A percentile compares a stretch with the other conserved stretches of the same genome.
phyloP scores from a whole-genome alignment of 2,329 filamentous ascomycete species.

The Epichloe gansuensis region DNA sequence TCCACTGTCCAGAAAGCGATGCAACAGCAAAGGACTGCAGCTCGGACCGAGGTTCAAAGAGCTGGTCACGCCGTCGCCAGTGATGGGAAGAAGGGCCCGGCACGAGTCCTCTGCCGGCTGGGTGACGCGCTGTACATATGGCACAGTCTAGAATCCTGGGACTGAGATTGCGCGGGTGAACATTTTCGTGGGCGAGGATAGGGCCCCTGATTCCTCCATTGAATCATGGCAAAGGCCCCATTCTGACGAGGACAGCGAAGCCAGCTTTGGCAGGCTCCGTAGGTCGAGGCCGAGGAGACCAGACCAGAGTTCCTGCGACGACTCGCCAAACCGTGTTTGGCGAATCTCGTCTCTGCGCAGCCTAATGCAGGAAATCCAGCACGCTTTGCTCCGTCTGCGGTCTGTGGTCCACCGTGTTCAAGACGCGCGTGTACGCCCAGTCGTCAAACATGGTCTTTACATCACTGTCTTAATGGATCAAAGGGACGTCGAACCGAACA shows the following conservation, averaged over 20 bases:
- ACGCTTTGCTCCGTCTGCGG: conserved; percentile 1
- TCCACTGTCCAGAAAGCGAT: background rate
- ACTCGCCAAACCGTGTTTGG: conserved; percentile 3
- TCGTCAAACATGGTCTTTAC: conserved; percentile 6
- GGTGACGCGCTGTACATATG: background rate
- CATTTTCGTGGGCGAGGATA: conserved; percentile 1
- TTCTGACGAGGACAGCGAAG: conserved; percentile 3
- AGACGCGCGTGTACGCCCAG: conserved; percentile 3
- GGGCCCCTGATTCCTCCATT: background rate
- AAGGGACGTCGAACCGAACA: conserved; percentile 4
- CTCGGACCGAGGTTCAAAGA: background rate
- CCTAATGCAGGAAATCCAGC: background rate
- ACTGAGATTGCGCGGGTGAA: background rate
- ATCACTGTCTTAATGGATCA: conserved; percentile 8
- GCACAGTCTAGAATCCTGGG: conserved; percentile 2
- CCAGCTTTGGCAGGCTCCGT: conserved; percentile 1
- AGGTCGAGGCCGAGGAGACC: background rate
- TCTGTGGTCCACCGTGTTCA: background rate
- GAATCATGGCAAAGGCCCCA: conserved; percentile 1
- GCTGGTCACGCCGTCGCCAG: background rate
- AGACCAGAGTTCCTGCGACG: background rate
- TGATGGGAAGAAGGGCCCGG: conserved; percentile 3
- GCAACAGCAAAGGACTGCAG: background rate
- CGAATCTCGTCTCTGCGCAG: conserved; percentile 1
- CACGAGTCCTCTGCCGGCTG: background rate